Conservation (phyloP, 163 green algal genomes). For the Prototheca cutis region DNA sequence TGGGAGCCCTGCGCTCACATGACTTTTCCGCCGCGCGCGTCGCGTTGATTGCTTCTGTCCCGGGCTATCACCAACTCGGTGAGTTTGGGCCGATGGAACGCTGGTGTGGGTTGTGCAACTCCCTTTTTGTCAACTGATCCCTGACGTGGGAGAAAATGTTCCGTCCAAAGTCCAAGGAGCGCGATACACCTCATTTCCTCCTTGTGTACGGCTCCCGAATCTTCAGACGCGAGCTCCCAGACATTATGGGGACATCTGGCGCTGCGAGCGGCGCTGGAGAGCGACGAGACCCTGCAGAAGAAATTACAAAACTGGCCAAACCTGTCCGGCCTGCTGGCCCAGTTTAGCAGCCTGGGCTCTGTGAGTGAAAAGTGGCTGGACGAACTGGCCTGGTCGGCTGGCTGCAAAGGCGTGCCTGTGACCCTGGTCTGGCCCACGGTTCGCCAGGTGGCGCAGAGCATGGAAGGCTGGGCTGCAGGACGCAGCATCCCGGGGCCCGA, state of each 20-base stretch:
- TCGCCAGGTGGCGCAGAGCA: conserved; percentile 47
- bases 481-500: conserved; percentile 44
- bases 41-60: conserved; percentile 34
- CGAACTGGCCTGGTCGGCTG: conserved; percentile 45
- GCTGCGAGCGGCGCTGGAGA: too few species aligned
- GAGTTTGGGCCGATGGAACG: too few species aligned
- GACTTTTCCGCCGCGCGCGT: conserved; percentile 56
- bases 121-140: too few species aligned
- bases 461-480: conserved; percentile 63
- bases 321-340: conserved; percentile 46
- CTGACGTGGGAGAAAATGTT: too few species aligned
- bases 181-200: too few species aligned
- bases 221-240: too few species aligned
- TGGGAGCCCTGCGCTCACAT: conserved; percentile 19
- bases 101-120: too few species aligned
- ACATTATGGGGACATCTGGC: too few species aligned
- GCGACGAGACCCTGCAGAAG: too few species aligned
- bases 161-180: too few species aligned
- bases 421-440: conserved; percentile 64
- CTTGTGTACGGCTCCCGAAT: too few species aligned
- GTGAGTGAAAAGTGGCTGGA: conserved; percentile 52
- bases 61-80: conserved; percentile 39
- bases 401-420: conserved; percentile 29
- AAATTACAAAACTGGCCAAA: too few species aligned
- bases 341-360: conserved; percentile 63